A percentile compares a stretch with the other conserved stretches of the same genome.
Conservation (phyloP, 805 yeast genomes). For the Lachancea quebecensis region DNA sequence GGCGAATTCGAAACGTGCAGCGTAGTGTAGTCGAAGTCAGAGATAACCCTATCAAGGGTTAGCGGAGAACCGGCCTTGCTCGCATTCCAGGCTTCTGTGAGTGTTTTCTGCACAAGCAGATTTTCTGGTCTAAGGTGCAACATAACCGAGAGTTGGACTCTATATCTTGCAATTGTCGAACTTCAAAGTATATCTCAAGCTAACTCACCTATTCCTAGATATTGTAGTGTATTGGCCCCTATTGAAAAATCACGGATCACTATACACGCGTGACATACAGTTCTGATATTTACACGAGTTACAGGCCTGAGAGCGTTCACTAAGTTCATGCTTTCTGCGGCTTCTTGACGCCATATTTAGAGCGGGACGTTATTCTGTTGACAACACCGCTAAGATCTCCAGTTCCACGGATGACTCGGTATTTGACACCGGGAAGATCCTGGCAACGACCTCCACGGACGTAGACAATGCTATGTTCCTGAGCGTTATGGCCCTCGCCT, state of each 20-base stretch:
- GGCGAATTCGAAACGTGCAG: constrained; percentile 79
- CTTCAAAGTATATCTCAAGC: too few relatives aligned
- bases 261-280: too few relatives aligned
- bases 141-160: constrained; percentile 38
- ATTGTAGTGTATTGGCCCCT: background rate
- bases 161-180: background rate
- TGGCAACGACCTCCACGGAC: constrained; percentile 98
- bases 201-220: too few relatives aligned
- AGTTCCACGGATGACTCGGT: constrained; percentile 88
- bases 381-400: constrained; percentile 93
- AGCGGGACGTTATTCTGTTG: constrained; percentile 80
- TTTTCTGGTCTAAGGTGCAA: constrained; percentile 81
- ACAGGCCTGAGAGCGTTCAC: background rate
- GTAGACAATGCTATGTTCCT: constrained; percentile 92
- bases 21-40: constrained; percentile 94
- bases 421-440: constrained; percentile 97
- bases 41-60: constrained; percentile 72
- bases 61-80: constrained; percentile 22
- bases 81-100: constrained; percentile 48
- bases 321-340: constrained; percentile 41
- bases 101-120: constrained; percentile 70
- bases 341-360: constrained; percentile 89
- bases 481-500: constrained; percentile 97
- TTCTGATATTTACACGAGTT: too few relatives aligned
- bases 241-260: background rate